phyloP scores from a whole-genome alignment of 768 basidiomycete genomes.

The Mycena rebaudengoi region DNA sequence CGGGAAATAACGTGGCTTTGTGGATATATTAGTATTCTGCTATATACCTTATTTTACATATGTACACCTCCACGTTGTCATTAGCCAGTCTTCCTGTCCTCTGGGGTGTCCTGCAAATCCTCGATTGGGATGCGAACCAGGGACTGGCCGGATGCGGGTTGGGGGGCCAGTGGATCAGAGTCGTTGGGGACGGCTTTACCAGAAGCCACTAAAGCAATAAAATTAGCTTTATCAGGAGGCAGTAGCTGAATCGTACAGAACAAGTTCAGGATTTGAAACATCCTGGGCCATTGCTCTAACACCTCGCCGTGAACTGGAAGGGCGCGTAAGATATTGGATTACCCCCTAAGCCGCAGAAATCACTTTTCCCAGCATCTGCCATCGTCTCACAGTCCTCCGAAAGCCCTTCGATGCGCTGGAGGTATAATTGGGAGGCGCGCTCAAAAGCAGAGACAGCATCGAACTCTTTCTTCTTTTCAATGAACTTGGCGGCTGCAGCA shows the following conservation, averaged over 20 bases:
- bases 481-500: slow-evolving; percentile 61
- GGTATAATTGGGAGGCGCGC: slow-evolving; percentile 66
- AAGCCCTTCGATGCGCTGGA: slow-evolving; percentile 72
- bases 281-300: slow-evolving; percentile 81
- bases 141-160: slow-evolving; percentile 57
- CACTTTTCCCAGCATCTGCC: slow-evolving; percentile 80
- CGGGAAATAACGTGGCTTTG: not conserved
- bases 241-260: slow-evolving; percentile 62
- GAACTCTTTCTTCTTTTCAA: slow-evolving; percentile 84
- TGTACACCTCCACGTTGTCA: too few relatives aligned
- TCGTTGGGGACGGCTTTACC: slow-evolving; percentile 43
- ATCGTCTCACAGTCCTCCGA: slow-evolving; percentile 79
- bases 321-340: not conserved
- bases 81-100: slow-evolving; percentile 4
- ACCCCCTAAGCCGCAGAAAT: not conserved
- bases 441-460: slow-evolving; percentile 81
- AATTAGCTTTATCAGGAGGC: not conserved
- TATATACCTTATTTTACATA: too few relatives aligned
- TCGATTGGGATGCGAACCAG: slow-evolving; percentile 81
- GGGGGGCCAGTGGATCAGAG: slow-evolving; percentile 3
- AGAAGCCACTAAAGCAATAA: slow-evolving; percentile 53
- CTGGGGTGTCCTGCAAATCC: slow-evolving; percentile 46
- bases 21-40: not conserved
- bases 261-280: slow-evolving; percentile 78
- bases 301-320: slow-evolving; percentile 76